Evolutionary conservation across 1,139 yeast species (phyloP), one percentile per base, ranked within the genome.

Genomic region (Taiozyma sp.): DNA sequence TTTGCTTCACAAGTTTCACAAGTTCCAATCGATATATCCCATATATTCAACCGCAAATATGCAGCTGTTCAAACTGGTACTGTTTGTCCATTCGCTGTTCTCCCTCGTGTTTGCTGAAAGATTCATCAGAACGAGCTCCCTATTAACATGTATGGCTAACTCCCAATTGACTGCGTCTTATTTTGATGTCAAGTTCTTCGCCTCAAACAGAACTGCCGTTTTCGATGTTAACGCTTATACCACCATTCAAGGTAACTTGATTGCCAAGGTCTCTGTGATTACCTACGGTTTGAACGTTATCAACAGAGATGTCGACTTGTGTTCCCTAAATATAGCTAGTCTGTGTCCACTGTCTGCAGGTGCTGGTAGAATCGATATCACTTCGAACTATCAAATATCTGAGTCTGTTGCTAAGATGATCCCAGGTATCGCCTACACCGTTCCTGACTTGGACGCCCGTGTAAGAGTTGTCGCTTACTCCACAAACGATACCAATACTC

Each of bases 381-480:
- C 73, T 49, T 78, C 87, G 46, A 70, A 77, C 38, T 79, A 83
- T 61, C 54, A 65, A 13, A 63, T 92, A 30, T 60, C 74, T 30
- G 54, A 64, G 10, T 68, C 70, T 47, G 68, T 85, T 52, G 71
- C 80, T 2, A 65, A 70, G 13, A 68, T 78, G 54, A 79, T 93
- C 53, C 99, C 99, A 0, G 79, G 84, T 8, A 75, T 93, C 34
- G 97, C 97, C 4, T 93, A 82, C 69, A 84, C 95, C 2, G 80
- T 93, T 49, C 99, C 99, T 1, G 97, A 93, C 70, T 74, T 93
- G 58, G 99, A 93, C 65, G 99, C 97, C 8, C 79, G 89, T 57
- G 97, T 92, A 44, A 75, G 85, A 59, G 95, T 95, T 39, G 67
- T 79, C 14, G 84, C 87, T 22, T 84, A 79, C 65, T 70, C 80